phyloP scores from a whole-genome alignment of 305 asterid genomes.

The Fraxinus ornus region DNA sequence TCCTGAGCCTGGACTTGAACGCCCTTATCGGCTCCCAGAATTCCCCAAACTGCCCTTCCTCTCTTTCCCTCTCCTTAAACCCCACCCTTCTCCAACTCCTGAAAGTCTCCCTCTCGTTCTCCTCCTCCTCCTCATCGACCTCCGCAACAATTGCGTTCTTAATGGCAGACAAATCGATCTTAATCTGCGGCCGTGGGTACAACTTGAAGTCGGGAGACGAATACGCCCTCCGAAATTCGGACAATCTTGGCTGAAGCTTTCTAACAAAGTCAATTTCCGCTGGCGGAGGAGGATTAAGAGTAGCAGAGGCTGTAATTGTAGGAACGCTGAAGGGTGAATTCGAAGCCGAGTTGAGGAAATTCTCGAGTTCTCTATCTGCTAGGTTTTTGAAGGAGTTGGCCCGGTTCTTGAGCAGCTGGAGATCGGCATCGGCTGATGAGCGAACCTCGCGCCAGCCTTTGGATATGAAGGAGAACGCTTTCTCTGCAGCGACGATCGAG shows the following conservation, averaged over 20 bases:
- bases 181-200: slow-evolving; percentile 52
- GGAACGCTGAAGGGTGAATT: slow-evolving; percentile 69
- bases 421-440: slow-evolving; percentile 91
- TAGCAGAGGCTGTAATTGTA: slow-evolving; percentile 69
- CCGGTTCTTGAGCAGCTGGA: slow-evolving; percentile 76
- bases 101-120: slow-evolving; percentile 38
- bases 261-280: slow-evolving; percentile 82
- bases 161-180: slow-evolving; percentile 71
- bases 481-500: slow-evolving; percentile 75
- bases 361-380: slow-evolving; percentile 83
- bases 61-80: slow-evolving; percentile 53
- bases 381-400: slow-evolving; percentile 75
- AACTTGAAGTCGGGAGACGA: slow-evolving; percentile 89
- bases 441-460: slow-evolving; percentile 98
- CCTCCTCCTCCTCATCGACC: slow-evolving; percentile 60
- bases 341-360: slow-evolving; percentile 82
- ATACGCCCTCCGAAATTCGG: slow-evolving; percentile 79
- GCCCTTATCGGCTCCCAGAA: slow-evolving; percentile 81
- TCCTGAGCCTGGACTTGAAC: slow-evolving; percentile 67
- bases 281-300: slow-evolving; percentile 46
- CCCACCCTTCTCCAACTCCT: slow-evolving; percentile 55
- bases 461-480: slow-evolving; percentile 86
- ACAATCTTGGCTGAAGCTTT: slow-evolving; percentile 74
- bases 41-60: slow-evolving; percentile 66
- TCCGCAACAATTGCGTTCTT: slow-evolving; percentile 78